These are phyloP conservation scores for Sisymbrium irio DNA, from an alignment of 345 rosid species.

Conservation along the genomic window DNA sequence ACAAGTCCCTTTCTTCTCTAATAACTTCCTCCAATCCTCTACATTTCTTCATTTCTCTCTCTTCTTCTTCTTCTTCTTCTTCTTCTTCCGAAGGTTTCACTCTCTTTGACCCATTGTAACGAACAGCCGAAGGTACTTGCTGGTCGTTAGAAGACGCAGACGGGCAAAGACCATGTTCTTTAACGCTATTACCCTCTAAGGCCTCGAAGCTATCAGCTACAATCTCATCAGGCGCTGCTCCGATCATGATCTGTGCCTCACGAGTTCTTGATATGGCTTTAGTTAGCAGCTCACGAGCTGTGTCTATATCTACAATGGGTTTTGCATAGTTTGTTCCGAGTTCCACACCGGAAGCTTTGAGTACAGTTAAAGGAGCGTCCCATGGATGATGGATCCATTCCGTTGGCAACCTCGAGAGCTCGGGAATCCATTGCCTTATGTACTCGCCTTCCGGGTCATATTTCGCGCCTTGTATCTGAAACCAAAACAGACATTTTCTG, in stretches of 20 bases:
- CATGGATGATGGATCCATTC: constrained; percentile 97
- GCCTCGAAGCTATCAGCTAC: constrained; percentile 63
- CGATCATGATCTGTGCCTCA: constrained; percentile 59
- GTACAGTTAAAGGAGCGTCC: constrained; percentile 70
- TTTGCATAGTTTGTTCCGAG: constrained; percentile 63
- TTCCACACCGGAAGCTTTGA: constrained; percentile 71
- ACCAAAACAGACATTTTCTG: not conserved
- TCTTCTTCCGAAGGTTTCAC: constrained; percentile 45
- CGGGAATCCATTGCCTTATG: constrained; percentile 90
- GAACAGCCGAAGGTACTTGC: constrained; percentile 56
- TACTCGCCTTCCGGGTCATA: constrained; percentile 86
- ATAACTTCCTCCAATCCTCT: constrained; percentile 19
- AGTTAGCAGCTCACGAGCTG: constrained; percentile 58
- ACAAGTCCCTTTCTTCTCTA: constrained; percentile 47
- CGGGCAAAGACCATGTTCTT: constrained; percentile 43
- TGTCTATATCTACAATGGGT: constrained; percentile 70
- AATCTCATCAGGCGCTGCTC: constrained; percentile 49
- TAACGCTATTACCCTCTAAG: constrained; percentile 40
- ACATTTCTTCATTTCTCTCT: constrained; percentile 22
- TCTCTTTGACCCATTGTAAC: constrained; percentile 53
- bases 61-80: constrained; percentile 38
- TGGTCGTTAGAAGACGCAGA: constrained; percentile 72
- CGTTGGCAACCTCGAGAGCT: constrained; percentile 81
- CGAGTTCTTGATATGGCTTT: constrained; percentile 81
- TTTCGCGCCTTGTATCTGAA: constrained; percentile 77